A percentile compares a stretch with the other conserved stretches of the same genome.
Evolutionary conservation across 2,329 filamentous ascomycete genomes (phyloP).

Genomic region (Ophiobolus disseminans): DNA sequence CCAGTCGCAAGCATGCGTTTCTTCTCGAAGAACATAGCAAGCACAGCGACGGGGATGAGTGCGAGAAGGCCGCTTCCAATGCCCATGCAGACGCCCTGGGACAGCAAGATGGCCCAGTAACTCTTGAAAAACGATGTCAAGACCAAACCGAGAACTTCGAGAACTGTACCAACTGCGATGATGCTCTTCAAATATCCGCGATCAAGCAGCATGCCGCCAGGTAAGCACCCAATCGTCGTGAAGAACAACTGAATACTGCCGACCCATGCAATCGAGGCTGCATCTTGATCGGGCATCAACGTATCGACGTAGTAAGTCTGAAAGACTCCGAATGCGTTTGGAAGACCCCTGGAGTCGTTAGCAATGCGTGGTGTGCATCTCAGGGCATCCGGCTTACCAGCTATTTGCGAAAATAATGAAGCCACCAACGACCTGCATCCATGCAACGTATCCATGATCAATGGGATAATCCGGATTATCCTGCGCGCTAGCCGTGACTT

Average conservation of each 20-base stretch:
- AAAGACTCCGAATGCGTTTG: constrained; percentile 42
- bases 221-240: constrained; percentile 42
- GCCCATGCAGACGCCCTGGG: constrained; percentile 45
- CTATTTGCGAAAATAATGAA: constrained; percentile 54
- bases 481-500: constrained; percentile 14
- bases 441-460: constrained; percentile 46
- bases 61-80: constrained; percentile 43
- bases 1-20: constrained; percentile 43
- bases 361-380: background rate
- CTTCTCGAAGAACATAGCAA: constrained; percentile 47
- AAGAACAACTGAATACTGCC: constrained; percentile 46
- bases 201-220: constrained; percentile 39
- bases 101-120: constrained; percentile 34
- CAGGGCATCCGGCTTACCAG: constrained; percentile 31
- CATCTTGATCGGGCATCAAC: constrained; percentile 17
- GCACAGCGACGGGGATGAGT: constrained; percentile 31
- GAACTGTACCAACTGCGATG: constrained; percentile 36
- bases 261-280: constrained; percentile 44
- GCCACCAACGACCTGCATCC: constrained; percentile 53
- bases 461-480: constrained; percentile 19
- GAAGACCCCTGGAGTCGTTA: constrained; percentile 38
- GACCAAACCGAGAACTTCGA: constrained; percentile 34
- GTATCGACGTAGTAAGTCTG: constrained; percentile 40
- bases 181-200: constrained; percentile 38
- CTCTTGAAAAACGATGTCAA: constrained; percentile 24